Conservation (phyloP, 441 rosid species). For the Aquilaria agallochum region DNA sequence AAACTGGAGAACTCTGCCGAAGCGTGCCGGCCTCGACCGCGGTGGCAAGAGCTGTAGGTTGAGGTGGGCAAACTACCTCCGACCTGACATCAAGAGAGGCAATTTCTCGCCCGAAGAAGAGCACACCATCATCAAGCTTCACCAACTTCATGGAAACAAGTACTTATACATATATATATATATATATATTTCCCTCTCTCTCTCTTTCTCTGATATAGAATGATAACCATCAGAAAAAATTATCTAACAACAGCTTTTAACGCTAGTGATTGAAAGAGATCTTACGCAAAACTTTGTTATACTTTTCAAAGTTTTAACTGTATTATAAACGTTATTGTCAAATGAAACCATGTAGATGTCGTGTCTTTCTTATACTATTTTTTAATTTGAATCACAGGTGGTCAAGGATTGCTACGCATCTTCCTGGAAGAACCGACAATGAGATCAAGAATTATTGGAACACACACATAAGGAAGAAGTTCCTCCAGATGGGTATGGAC, state of each 20-base stretch:
- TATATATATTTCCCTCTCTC: too few species aligned
- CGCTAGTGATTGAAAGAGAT: too few species aligned
- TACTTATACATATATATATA: background rate
- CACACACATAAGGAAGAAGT: conserved; percentile 56
- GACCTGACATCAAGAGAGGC: conserved; percentile 47
- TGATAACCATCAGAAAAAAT: too few species aligned
- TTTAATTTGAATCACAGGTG: conserved; percentile 36
- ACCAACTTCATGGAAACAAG: conserved; percentile 40
- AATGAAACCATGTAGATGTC: too few species aligned
- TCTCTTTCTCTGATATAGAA: too few species aligned
- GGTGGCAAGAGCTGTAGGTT: conserved; percentile 47
- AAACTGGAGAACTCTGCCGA: conserved; percentile 36
- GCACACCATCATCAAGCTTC: conserved; percentile 28
- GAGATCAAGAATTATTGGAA: conserved; percentile 70
- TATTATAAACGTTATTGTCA: too few species aligned
- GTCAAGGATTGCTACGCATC: conserved; percentile 62
- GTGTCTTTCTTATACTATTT: background rate
- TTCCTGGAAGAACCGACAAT: conserved; percentile 70
- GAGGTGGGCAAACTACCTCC: conserved; percentile 42
- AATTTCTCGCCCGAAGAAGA: conserved; percentile 40
- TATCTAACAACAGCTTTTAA: too few species aligned
- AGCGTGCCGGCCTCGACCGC: conserved; percentile 37
- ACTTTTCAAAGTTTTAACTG: too few species aligned
- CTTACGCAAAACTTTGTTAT: too few species aligned
- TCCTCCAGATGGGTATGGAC: conserved; percentile 59